Conservation (phyloP, 805 yeast species). For the Myxozyma lipomycoides region DNA sequence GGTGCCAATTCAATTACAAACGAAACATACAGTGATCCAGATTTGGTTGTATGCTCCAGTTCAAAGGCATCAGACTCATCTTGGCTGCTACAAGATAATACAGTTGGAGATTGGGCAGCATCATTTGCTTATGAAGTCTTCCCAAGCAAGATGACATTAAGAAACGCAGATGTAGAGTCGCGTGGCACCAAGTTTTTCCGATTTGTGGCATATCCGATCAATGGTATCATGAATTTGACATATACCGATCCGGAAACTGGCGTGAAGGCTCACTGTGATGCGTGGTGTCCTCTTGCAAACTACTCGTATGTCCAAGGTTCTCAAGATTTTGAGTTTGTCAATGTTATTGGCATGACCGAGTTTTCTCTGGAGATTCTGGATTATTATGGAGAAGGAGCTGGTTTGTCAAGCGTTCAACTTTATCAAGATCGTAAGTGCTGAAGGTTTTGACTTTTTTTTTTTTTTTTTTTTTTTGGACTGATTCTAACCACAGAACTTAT, state of each 20-base stretch:
- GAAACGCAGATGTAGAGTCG: slow-evolving; percentile 47
- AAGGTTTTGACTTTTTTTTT: not conserved
- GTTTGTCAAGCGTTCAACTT: slow-evolving; percentile 67
- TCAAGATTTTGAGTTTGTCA: slow-evolving; percentile 80
- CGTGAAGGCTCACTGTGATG: slow-evolving; percentile 65
- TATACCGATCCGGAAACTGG: slow-evolving; percentile 73
- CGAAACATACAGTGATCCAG: slow-evolving; percentile 37
- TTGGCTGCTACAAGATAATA: slow-evolving; percentile 52
- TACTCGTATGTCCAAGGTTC: slow-evolving; percentile 37
- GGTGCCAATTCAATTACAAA: slow-evolving; percentile 45
- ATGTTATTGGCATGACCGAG: slow-evolving; percentile 56
- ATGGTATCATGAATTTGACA: slow-evolving; percentile 87
- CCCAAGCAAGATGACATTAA: slow-evolving; percentile 72
- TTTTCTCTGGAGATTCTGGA: slow-evolving; percentile 60
- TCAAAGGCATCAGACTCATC: slow-evolving; percentile 26
- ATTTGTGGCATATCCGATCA: slow-evolving; percentile 68
- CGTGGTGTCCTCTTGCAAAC: slow-evolving; percentile 74
- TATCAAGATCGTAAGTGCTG: slow-evolving; percentile 48
- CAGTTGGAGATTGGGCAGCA: slow-evolving; percentile 65
- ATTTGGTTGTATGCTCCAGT: slow-evolving; percentile 34
- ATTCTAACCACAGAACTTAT: slow-evolving; percentile 38
- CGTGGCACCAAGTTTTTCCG: slow-evolving; percentile 59
- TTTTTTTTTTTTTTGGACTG: too few species aligned
- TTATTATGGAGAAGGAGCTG: slow-evolving; percentile 67
- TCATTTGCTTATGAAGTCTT: slow-evolving; percentile 51